Evolutionary conservation across 1,284 basidiomycete genomes (phyloP), one percentile per base, ranked within the genome.

Genomic region (Coniferiporia sulphurascens): DNA sequence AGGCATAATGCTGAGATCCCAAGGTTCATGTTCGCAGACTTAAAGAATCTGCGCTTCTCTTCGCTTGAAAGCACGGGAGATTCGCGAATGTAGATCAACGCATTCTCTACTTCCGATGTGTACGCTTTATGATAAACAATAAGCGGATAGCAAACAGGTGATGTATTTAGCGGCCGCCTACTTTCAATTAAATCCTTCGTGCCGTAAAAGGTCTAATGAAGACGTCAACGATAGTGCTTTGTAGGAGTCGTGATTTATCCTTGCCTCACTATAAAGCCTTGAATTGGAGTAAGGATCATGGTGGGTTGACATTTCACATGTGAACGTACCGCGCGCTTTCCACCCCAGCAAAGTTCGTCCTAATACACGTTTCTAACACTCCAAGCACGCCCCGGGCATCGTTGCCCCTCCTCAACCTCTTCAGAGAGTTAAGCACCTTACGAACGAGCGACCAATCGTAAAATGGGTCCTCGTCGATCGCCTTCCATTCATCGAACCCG

Each of bases 341-440:
- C 0, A 93, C 87, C 0, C 94, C 97, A 8, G 93, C 97, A 78
- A 98, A 99, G 73, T 98, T 98, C 55, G 87, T 86, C 58, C 95
- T 82, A 48, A 98, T 81, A 68, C 94, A 98, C 1, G 95, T 91
- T 67, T 97, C 93, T 38, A 99, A 76, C 0, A 98, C 92, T 12
- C 92, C 93, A 58, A 96, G 82, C 52, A 97, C 81, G 0, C 91
- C 93, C 62, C 91, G 83, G 2, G 84, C 87, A 70, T 98, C 94
- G 43, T 87, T 84, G 71, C 80, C 84, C 70, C 87, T 77, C 65
- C 89, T 73, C 59, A 89, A 72, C 21, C 74, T 77, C 61, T 72
- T 81, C 51, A 93, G 73, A 1, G 89, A 91, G 38, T 80, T 53
- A 22, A 56, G 21, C 48, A 87, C 87, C 80, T 87, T 91, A 67